Base-by-base conservation (phyloP, 176 grass and related monocot genomes). In the Eragrostis curvula region DNA sequence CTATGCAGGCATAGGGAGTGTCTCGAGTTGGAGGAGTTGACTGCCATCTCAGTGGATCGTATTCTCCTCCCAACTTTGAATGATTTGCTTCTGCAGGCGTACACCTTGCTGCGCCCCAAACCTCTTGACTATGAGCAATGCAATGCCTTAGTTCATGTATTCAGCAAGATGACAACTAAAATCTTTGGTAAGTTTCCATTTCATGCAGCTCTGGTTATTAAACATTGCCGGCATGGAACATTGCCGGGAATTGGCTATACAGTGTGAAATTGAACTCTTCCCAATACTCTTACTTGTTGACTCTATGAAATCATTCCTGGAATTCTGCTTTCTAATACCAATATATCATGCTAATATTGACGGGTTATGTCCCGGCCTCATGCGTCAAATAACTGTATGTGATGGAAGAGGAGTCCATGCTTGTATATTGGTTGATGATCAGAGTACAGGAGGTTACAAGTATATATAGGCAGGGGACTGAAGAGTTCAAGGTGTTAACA, bases 41-140 rank as follows among this genome's bases (percentile, higher is more conserved):
- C 77, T 11, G 70, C 72, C 14, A 81, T 97, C 39, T 83, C 75
- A 12, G 43, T 92, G 55, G 43, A 90, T 24, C 29, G 66, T 45
- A 21, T n/a, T 51, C 81, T 79, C 7, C 59, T 94, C 74, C 49
- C 53, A 14, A 40, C 48, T 73, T 83, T 97, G 18, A 79, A 90
- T 12, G 39, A 67, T 73, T 51, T 94, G 58, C 92, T 94, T 76
- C 58, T 92, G 12, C 73, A 94, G 74, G 82, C 89, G 9, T 94
- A 94, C 45, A 41, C 66, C 48, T 15, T 72, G 66, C 58, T 94
- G 59, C 85, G 70, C 5, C 95, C 95, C 12, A 90, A 89, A 61
- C 77, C 88, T 46, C 27, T 80, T 47, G 80, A 94, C 41, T 97
- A 97, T 70, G 80, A 92, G 15, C 83, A 94, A 39, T 84, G 95